Conservation (phyloP, 208 protist species). For the Trypanosoma theileri region DNA sequence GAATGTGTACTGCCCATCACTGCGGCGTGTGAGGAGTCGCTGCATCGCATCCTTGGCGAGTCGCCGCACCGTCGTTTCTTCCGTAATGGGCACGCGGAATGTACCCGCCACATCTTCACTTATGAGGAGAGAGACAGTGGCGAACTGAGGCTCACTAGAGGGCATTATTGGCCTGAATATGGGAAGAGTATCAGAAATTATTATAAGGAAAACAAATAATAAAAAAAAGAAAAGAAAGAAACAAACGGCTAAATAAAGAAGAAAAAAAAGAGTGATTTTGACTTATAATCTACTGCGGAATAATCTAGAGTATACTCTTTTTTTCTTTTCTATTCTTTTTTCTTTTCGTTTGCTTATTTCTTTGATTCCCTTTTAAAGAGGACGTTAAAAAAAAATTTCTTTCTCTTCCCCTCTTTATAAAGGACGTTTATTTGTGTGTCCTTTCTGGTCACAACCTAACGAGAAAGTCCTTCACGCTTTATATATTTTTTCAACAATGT, state of each 20-base stretch:
- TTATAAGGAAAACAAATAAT: not conserved
- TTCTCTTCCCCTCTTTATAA: too few relatives aligned
- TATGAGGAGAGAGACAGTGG: constrained; percentile 68
- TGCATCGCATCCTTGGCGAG: constrained; percentile 85
- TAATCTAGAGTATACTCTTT: not conserved
- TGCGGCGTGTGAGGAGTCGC: constrained; percentile 57
- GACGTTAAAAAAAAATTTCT: too few relatives aligned
- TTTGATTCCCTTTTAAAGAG: not conserved
- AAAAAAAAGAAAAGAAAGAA: too few relatives aligned
- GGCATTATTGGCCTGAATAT: constrained; percentile 2
- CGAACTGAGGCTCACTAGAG: constrained; percentile 57
- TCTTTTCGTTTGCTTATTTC: not conserved
- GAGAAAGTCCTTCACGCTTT: too few relatives aligned
- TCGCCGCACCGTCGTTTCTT: constrained; percentile 64
- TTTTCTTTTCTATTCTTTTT: not conserved
- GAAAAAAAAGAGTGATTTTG: too few relatives aligned
- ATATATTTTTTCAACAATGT: too few relatives aligned
- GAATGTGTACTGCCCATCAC: constrained; percentile 19
- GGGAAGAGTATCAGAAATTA: not conserved
- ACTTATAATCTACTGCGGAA: too few relatives aligned
- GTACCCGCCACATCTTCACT: constrained; percentile 38
- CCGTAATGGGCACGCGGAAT: constrained; percentile 74
- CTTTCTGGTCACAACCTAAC: too few relatives aligned
- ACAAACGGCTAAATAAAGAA: too few relatives aligned
- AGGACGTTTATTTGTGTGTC: too few relatives aligned